phyloP scores from a whole-genome alignment of 192 early-diverging fungal genomes.

The Backusella australiensis region DNA sequence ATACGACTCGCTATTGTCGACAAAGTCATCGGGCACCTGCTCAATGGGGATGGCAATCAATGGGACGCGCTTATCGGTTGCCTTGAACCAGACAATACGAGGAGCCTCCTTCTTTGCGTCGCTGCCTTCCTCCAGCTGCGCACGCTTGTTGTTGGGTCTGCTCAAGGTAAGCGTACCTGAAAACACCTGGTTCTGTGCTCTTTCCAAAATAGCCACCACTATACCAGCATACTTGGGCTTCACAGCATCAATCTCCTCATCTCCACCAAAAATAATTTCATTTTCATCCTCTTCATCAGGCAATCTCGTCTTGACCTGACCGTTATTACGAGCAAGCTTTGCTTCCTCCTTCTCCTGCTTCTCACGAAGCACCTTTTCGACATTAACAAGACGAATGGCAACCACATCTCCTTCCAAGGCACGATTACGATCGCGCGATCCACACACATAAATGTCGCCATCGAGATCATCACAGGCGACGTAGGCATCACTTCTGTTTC shows the following conservation, averaged over 20 bases:
- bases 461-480: slow-evolving; percentile 73
- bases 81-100: slow-evolving; percentile 78
- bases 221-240: slow-evolving; percentile 58
- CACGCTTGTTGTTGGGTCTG: slow-evolving; percentile 42
- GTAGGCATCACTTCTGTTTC: slow-evolving; percentile 85
- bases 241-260: slow-evolving; percentile 52
- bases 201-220: slow-evolving; percentile 55
- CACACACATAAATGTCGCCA: slow-evolving; percentile 77
- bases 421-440: slow-evolving; percentile 74
- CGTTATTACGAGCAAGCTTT: slow-evolving; percentile 51
- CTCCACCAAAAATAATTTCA: slow-evolving; percentile 47
- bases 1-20: slow-evolving; percentile 59
- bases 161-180: slow-evolving; percentile 48
- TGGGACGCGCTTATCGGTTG: slow-evolving; percentile 78
- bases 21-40: slow-evolving; percentile 66
- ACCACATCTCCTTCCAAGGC: slow-evolving; percentile 86
- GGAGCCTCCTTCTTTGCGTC: slow-evolving; percentile 48
- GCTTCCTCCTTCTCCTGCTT: slow-evolving; percentile 56
- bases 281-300: slow-evolving; percentile 55
- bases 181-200: slow-evolving; percentile 56
- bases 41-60: slow-evolving; percentile 74
- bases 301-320: slow-evolving; percentile 41
- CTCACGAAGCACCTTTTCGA: slow-evolving; percentile 58
- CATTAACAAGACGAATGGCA: slow-evolving; percentile 68
- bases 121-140: slow-evolving; percentile 39